Conservation (phyloP, 192 early-diverging fungal species). For the Mortierella claussenii region DNA sequence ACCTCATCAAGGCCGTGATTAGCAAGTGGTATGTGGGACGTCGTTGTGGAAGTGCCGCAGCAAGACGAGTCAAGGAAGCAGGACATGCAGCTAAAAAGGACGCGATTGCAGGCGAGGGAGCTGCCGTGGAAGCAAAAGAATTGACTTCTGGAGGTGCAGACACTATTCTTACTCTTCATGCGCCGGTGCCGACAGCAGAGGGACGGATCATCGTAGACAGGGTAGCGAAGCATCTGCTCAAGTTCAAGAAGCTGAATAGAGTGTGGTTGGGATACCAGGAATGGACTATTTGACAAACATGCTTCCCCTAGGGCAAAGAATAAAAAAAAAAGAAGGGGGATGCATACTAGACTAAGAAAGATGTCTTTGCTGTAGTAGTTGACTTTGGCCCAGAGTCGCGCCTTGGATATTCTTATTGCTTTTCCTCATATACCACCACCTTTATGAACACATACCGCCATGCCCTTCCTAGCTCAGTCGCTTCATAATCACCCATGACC, state of each 20-base stretch:
- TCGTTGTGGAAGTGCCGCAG: background rate
- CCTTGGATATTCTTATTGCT: background rate
- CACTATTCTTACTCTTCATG: background rate
- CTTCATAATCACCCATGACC: background rate
- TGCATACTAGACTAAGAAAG: no score
- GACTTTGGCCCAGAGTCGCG: background rate
- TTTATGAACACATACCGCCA: background rate
- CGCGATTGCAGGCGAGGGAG: background rate
- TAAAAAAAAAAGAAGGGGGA: background rate
- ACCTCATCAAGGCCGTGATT: background rate
- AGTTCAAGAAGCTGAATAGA: slow-evolving; percentile 4
- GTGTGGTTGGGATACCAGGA: slow-evolving; percentile 2
- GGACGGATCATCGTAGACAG: background rate
- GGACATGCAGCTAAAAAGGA: background rate
- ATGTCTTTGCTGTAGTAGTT: background rate
- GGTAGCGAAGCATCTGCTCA: background rate
- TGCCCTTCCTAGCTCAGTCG: background rate
- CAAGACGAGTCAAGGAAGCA: background rate
- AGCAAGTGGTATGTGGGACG: background rate
- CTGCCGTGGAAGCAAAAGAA: background rate
- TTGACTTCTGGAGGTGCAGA: background rate
- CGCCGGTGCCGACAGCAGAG: background rate
- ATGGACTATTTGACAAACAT: background rate
- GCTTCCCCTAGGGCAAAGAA: background rate
- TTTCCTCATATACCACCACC: background rate